These are phyloP conservation scores for Avena insularis DNA, from an alignment of 176 grass and related monocot species.

Conservation along the genomic window DNA sequence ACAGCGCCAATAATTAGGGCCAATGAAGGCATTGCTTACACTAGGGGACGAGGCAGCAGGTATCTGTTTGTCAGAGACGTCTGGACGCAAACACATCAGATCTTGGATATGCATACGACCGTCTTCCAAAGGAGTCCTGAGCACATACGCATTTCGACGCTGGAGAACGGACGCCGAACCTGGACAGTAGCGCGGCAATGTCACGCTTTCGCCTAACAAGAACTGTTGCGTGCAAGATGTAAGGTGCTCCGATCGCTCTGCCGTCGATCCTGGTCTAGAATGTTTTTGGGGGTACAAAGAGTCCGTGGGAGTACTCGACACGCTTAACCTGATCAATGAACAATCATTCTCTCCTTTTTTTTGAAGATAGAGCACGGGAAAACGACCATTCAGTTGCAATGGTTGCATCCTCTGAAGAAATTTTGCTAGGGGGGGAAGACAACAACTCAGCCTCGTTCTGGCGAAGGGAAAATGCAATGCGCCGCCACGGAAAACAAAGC, in stretches of 20 bases:
- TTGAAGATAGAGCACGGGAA: background rate
- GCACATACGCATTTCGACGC: background rate
- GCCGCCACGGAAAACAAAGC: background rate
- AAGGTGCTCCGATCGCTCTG: background rate
- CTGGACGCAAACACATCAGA: background rate
- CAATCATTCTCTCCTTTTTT: too few species aligned
- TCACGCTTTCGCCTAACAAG: background rate
- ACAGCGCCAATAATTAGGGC: conserved; percentile 3
- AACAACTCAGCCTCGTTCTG: background rate
- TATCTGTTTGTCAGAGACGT: background rate
- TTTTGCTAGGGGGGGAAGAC: background rate
- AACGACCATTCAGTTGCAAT: background rate
- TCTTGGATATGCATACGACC: background rate
- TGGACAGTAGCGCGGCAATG: background rate
- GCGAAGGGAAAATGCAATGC: background rate
- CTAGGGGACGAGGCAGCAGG: background rate
- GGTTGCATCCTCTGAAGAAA: background rate
- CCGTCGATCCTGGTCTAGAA: background rate
- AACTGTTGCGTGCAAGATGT: background rate
- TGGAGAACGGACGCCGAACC: background rate
- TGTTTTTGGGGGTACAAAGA: background rate
- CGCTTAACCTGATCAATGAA: background rate
- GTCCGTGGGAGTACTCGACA: background rate
- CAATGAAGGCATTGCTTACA: background rate
- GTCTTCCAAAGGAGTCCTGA: background rate